These are phyloP conservation scores for Ormosia emarginata DNA, from an alignment of 306 rosid species.

Conservation along the genomic window DNA sequence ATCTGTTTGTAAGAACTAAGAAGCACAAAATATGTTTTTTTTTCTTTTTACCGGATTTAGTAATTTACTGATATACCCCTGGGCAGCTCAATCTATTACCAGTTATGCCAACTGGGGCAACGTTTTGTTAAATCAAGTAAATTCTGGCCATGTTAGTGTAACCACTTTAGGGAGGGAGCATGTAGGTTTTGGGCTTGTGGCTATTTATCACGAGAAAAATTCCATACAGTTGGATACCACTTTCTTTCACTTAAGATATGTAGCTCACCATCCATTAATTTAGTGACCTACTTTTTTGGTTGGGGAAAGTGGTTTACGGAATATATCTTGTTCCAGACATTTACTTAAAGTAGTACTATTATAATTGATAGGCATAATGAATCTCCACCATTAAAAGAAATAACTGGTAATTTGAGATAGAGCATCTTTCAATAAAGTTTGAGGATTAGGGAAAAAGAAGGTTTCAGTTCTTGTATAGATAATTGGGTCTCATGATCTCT, in stretches of 20 bases:
- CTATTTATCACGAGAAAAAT: neutral
- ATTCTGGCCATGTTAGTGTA: neutral
- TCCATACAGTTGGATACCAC: neutral
- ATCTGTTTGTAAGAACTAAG: neutral
- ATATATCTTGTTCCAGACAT: neutral
- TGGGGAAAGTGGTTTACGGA: slow-evolving; percentile 7
- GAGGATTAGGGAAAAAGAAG: neutral
- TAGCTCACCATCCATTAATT: neutral
- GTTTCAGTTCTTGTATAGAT: neutral
- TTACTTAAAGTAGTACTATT: neutral
- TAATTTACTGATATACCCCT: slow-evolving; percentile 15
- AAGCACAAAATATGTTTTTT: neutral
- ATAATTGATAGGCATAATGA: slow-evolving; percentile 6
- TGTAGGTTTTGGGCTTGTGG: neutral
- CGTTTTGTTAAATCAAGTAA: neutral
- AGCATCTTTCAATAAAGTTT: neutral
- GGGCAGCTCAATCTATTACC: neutral
- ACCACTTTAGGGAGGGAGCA: neutral
- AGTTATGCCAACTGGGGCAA: neutral
- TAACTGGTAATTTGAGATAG: neutral
- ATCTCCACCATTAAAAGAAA: slow-evolving; percentile 10
- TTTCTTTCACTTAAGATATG: neutral
- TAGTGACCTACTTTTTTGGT: slow-evolving; percentile 2
- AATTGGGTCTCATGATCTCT: neutral
- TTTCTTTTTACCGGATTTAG: neutral